Percentiles rank a stretch among this genome's conserved stretches.
Evolutionary conservation across 768 basidiomycete genomes (phyloP).

Genomic region (Mycena metata): DNA sequence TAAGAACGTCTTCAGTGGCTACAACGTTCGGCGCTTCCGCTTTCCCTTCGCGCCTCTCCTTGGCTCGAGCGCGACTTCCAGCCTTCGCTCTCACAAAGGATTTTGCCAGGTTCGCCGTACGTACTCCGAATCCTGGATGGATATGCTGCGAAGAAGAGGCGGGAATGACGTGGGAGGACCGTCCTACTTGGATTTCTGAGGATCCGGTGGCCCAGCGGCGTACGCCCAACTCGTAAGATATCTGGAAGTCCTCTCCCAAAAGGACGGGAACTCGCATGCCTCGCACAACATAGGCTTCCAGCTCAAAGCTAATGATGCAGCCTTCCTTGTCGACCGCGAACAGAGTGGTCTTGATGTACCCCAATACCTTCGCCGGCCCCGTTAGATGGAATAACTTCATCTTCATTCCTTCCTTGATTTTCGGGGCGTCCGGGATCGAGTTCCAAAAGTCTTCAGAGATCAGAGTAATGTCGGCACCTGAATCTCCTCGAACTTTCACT

Average conservation of each 20-base stretch:
- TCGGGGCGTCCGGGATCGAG: background rate
- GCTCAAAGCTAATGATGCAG: background rate
- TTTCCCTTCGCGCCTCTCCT: too few species aligned
- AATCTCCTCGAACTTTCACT: too few species aligned
- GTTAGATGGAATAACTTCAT: background rate
- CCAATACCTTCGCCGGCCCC: background rate
- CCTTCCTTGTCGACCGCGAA: background rate
- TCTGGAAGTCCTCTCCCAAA: too few species aligned
- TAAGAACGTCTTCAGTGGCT: constrained; percentile 2
- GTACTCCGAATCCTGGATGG: background rate
- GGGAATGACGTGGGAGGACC: background rate
- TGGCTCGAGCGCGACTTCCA: too few species aligned
- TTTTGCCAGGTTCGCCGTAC: background rate
- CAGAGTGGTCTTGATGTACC: background rate
- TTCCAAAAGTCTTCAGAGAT: background rate
- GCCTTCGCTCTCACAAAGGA: background rate
- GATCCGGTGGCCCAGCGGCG: background rate
- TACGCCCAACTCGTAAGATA: too few species aligned
- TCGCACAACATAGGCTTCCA: background rate
- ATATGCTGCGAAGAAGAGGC: background rate
- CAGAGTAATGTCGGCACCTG: background rate
- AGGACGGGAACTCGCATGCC: too few species aligned
- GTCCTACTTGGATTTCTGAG: background rate
- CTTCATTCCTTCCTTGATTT: background rate
- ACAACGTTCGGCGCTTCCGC: background rate